Base-by-base conservation (phyloP, 805 yeast species). In the Yarrowia porcina region DNA sequence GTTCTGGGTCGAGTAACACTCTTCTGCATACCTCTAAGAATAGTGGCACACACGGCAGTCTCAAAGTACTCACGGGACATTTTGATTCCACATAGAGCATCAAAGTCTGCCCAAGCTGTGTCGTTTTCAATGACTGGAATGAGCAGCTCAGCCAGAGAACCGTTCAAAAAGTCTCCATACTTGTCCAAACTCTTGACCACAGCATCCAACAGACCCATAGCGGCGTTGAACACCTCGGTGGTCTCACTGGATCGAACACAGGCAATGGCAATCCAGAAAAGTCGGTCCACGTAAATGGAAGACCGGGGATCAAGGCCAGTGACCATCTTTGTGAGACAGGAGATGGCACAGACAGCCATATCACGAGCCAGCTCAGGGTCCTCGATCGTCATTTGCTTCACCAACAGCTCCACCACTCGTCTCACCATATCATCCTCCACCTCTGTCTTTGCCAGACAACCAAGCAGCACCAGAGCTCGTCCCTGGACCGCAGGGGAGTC, bases 371-470 rank as follows among this genome's bases (percentile, higher is more conserved):
- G 69, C 6, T 77, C 73, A 1, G 76, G 77, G 0, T 39, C 57
- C 12, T 64, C 67, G 15, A 38, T 41, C 27, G 59, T 25, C 36
- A 66, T 21, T 9, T 68, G 63, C 25, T 44, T 32, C n/a, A 45
- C 45, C 52, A 68, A 63, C 18, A 68, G 64, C 25, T 56, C 45
- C 33, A 71, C 63, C 12, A 81, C 72, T 35, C 74, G 76, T 63
- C 75, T 69, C 41, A 80, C 82, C 67, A 76, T 69, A n/a, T 78
- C 76, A 67, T 86, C 89, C 56, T 83, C 82, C 25, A 87, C 81
- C 27, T 90, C 90, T 12, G 78, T 74, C 65, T 82, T 82, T 0
- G 89, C 80, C 45, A 90, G 72, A 36, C 87, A 83, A 39, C 96
- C 94, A 17, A 89, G 78, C 6, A 88, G 81, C 66, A 89, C 77